Base-by-base conservation (phyloP, 2,329 filamentous ascomycete genomes). In the Xylariaceae sp. region DNA sequence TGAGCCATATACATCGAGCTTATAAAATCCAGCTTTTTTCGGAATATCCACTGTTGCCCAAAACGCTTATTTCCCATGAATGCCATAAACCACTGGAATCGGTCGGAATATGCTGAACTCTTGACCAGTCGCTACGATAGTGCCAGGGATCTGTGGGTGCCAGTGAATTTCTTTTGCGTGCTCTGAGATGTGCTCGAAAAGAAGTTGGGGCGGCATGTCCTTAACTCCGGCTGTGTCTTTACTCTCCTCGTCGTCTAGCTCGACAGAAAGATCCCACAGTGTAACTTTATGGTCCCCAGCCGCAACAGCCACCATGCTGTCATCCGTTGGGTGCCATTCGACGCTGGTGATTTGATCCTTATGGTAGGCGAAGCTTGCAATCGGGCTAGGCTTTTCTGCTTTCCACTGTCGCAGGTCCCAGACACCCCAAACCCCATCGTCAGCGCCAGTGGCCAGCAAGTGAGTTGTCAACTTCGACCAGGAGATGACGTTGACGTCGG, bases 391-490 rank as follows among this genome's bases (percentile, higher is more conserved):
- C 75, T 80, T 82, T 63, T 81, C 78, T 2, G 86, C 85, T 77
- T 96, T 97, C 93, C 93, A 97, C 73, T 95, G 89, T 48, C 94
- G 84, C 67, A 99, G 77, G 72, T 99, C 94, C 94, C 94, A 99
- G 20, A 97, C 92, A 1, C 83, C 92, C 91, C 93, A 97, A 47
- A 88, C 86, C 30, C 94, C 94, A 69, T 97, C 91, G 68, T 99
- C 94, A 58, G 90, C 92, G 37, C 94, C 94, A 0, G 92, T 92
- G 1, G 93, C 93, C 29, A 99, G 85, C 29, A 99, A 83, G 72
- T 97, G 92, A 18, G 86, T 84, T 1, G 92, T 96, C 73, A 92
- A 87, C 37, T 83, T 84, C 30, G 92, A 96, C 94, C 94, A 99
- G 56, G 89, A 94, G 76, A 97, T 88, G 57, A 99, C 94, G 70